A percentile compares a stretch with the other conserved stretches of the same genome.
phyloP scores from a whole-genome alignment of 371 early-diverging fungal species.

The Rhizopus delemar region DNA sequence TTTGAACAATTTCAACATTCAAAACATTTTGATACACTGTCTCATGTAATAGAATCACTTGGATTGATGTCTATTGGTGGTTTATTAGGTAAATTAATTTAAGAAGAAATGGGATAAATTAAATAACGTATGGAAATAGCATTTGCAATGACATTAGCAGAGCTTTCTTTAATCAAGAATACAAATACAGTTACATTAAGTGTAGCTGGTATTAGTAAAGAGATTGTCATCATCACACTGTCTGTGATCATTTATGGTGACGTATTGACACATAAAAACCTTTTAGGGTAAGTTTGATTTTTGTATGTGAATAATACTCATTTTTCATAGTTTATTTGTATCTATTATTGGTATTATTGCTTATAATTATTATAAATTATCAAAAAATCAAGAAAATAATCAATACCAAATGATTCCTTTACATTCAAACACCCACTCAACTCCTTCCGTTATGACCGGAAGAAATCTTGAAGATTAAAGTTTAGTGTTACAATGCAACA shows the following conservation, averaged over 20 bases:
- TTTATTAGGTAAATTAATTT: constrained; percentile 44
- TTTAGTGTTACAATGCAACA: neutral
- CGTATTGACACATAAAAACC: constrained; percentile 45
- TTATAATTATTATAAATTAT: constrained; percentile 60
- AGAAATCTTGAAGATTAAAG: constrained; percentile 25
- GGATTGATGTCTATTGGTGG: constrained; percentile 73
- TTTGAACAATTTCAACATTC: constrained; percentile 50
- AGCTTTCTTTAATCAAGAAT: constrained; percentile 76
- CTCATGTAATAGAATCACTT: constrained; percentile 43
- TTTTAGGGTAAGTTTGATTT: constrained; percentile 43
- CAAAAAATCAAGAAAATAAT: constrained; percentile 32
- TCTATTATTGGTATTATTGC: constrained; percentile 61
- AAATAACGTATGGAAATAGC: constrained; percentile 39
- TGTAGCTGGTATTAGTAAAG: constrained; percentile 86
- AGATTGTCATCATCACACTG: constrained; percentile 53
- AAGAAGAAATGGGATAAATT: neutral
- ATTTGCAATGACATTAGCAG: constrained; percentile 83
- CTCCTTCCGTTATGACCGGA: neutral
- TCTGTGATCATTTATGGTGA: constrained; percentile 60
- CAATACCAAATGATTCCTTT: constrained; percentile 32
- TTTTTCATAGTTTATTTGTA: constrained; percentile 46
- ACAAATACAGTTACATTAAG: constrained; percentile 86
- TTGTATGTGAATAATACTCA: neutral
- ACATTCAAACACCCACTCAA: constrained; percentile 8
- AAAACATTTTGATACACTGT: constrained; percentile 45